These are phyloP conservation scores for Naganishia liquefaciens DNA, from an alignment of 1,284 basidiomycete species.

Conservation along the genomic window DNA sequence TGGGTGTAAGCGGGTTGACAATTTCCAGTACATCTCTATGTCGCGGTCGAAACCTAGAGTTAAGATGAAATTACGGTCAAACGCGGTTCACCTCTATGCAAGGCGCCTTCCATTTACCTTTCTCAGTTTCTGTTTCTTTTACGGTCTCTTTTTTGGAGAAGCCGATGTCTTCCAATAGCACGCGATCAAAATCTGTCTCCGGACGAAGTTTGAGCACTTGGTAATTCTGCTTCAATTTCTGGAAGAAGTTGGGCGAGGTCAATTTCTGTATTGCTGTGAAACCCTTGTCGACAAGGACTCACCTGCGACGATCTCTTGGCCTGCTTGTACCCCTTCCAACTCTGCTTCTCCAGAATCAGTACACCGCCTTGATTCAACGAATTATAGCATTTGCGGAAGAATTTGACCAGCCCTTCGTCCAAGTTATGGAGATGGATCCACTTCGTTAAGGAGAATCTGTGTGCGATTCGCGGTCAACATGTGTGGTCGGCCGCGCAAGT, in stretches of 20 bases:
- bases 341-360: conserved; percentile 38
- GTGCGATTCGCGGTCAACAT: neutral
- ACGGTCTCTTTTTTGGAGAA: conserved; percentile 31
- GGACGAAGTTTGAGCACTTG: conserved; percentile 33
- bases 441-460: conserved; percentile 37
- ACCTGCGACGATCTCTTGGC: conserved; percentile 34
- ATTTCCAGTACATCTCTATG: conserved; percentile 35
- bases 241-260: neutral
- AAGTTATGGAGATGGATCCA: conserved; percentile 39
- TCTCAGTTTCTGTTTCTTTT: conserved; percentile 28
- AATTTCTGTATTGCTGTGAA: neutral
- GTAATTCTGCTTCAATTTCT: conserved; percentile 29
- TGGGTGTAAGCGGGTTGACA: neutral
- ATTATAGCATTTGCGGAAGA: conserved; percentile 35
- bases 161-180: conserved; percentile 32
- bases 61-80: neutral
- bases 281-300: neutral
- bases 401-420: conserved; percentile 36
- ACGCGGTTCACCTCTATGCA: neutral
- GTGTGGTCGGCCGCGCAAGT: neutral
- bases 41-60: conserved; percentile 34
- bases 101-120: neutral
- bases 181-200: conserved; percentile 32
- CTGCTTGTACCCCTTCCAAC: conserved; percentile 36
- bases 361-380: conserved; percentile 32